phyloP scores from a whole-genome alignment of 1,284 basidiomycete genomes.

The Anthracocystis walkeri region DNA sequence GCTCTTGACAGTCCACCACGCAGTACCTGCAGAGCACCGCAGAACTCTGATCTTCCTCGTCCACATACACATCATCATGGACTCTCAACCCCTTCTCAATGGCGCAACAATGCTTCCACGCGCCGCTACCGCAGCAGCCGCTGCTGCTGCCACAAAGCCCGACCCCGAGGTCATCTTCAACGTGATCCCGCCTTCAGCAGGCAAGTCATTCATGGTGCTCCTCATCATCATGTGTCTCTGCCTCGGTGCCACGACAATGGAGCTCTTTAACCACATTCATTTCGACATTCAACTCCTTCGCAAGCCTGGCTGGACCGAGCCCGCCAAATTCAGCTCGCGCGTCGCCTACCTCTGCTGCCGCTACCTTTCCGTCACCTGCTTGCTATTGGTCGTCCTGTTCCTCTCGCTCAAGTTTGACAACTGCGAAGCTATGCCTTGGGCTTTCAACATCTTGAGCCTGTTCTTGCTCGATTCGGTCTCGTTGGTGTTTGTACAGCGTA shows the following conservation, averaged over 20 bases:
- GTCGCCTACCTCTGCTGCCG: slow-evolving; percentile 40
- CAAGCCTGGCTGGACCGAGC: slow-evolving; percentile 41
- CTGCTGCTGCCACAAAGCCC: background rate
- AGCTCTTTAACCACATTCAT: slow-evolving; percentile 36
- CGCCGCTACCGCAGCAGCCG: background rate
- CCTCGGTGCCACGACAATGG: slow-evolving; percentile 34
- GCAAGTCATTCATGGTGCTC: slow-evolving; percentile 25
- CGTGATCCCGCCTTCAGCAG: slow-evolving; percentile 23
- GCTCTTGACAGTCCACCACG: background rate
- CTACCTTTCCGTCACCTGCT: slow-evolving; percentile 13
- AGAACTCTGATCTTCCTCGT: background rate
- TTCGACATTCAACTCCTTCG: slow-evolving; percentile 43
- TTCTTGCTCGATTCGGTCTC: slow-evolving; percentile 28
- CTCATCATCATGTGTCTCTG: slow-evolving; percentile 40
- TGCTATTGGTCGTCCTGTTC: slow-evolving; percentile 30
- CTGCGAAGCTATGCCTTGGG: slow-evolving; percentile 20
- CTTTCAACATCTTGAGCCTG: slow-evolving; percentile 38
- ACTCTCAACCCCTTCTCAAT: background rate
- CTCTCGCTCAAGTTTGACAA: slow-evolving; percentile 23
- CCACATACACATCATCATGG: background rate
- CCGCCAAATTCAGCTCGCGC: slow-evolving; percentile 36
- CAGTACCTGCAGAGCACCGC: background rate
- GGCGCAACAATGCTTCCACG: background rate
- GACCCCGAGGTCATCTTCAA: slow-evolving; percentile 40
- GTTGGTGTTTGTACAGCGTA: slow-evolving; percentile 42